These are phyloP conservation scores for Mycocentrospora acerina DNA, from an alignment of 2,329 filamentous ascomycete species.

Conservation along the genomic window DNA sequence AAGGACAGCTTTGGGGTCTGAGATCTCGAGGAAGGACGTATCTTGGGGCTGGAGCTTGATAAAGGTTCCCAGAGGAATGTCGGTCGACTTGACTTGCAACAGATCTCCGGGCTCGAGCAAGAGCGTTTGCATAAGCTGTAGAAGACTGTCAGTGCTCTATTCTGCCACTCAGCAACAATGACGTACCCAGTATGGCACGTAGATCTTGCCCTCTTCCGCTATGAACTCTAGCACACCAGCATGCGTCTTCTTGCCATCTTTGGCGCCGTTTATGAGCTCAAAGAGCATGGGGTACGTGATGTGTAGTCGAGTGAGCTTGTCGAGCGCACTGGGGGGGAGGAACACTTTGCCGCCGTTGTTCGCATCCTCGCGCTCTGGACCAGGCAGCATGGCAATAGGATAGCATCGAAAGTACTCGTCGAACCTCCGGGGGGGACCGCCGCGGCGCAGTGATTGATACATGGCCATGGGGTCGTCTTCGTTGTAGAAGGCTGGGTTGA, in stretches of 20 bases:
- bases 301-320: constrained; percentile 93
- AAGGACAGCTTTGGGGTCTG: constrained; percentile 93
- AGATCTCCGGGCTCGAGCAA: constrained; percentile 89
- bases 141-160: constrained; percentile 12
- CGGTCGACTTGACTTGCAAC: constrained; percentile 91
- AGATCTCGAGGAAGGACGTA: constrained; percentile 91
- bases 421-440: constrained; percentile 69
- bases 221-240: constrained; percentile 97
- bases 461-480: constrained; percentile 57
- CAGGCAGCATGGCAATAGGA: constrained; percentile 89
- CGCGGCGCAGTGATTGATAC: constrained; percentile 56
- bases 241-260: constrained; percentile 83
- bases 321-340: constrained; percentile 90
- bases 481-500: constrained; percentile 52
- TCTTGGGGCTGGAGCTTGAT: constrained; percentile 98
- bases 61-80: constrained; percentile 83
- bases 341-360: constrained; percentile 99
- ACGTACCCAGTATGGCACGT: constrained; percentile 87
- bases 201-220: constrained; percentile 93
- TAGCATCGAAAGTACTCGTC: constrained; percentile 99
- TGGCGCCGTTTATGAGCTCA: constrained; percentile 90
- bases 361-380: constrained; percentile 81
- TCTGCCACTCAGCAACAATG: not conserved
- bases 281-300: constrained; percentile 98
- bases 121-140: constrained; percentile 89